Conservation (phyloP, 1,284 basidiomycete genomes). For the Gastroboletus turbinatus region DNA sequence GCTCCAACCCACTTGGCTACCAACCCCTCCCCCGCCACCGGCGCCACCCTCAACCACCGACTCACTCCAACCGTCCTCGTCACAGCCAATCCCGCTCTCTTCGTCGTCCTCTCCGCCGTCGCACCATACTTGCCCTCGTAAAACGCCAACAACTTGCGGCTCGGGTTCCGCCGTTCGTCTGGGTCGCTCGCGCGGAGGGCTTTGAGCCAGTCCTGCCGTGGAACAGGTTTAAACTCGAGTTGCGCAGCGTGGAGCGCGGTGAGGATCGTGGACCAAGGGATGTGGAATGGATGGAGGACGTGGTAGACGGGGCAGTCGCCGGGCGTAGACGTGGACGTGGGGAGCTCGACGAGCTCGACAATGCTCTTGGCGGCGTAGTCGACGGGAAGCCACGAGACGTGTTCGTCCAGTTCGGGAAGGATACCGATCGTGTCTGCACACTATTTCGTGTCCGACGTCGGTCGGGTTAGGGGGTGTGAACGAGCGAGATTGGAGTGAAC, state of each 20-base stretch:
- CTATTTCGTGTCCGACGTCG: not conserved
- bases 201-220: slow-evolving; percentile 48
- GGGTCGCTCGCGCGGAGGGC: slow-evolving; percentile 40
- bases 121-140: slow-evolving; percentile 36
- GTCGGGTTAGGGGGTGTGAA: too few relatives aligned
- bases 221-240: slow-evolving; percentile 45
- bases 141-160: slow-evolving; percentile 47
- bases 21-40: slow-evolving; percentile 26
- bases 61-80: slow-evolving; percentile 28
- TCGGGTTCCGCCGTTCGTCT: slow-evolving; percentile 47
- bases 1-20: slow-evolving; percentile 38
- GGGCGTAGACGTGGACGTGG: slow-evolving; percentile 10
- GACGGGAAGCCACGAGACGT: slow-evolving; percentile 57
- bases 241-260: slow-evolving; percentile 41
- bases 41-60: slow-evolving; percentile 29
- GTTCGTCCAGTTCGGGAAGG: slow-evolving; percentile 48
- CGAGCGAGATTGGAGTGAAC: not conserved
- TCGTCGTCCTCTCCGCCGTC: slow-evolving; percentile 9
- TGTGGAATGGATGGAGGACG: slow-evolving; percentile 43
- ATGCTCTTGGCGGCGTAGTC: slow-evolving; percentile 54
- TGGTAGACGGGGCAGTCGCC: slow-evolving; percentile 43
- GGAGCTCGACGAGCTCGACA: slow-evolving; percentile 42
- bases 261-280: slow-evolving; percentile 46
- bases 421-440: slow-evolving; percentile 43
- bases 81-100: slow-evolving; percentile 23